phyloP scores from a whole-genome alignment of 805 yeast species.

The Jamesozyma piceae region DNA sequence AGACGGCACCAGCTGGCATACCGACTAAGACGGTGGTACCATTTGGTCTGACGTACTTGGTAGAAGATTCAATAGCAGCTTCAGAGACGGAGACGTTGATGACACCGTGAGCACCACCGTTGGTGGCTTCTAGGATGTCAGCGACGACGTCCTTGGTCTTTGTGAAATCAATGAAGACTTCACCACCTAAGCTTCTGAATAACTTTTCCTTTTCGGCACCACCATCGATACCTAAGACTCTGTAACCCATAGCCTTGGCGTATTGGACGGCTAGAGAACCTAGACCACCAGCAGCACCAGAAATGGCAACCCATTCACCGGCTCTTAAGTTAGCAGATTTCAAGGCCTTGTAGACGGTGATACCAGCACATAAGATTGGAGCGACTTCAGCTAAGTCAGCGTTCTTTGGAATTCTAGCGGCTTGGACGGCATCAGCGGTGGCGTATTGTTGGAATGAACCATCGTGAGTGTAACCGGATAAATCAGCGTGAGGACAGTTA shows the following conservation, averaged over 20 bases:
- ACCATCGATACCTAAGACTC: slow-evolving; percentile 65
- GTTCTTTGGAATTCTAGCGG: slow-evolving; percentile 48
- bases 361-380: slow-evolving; percentile 60
- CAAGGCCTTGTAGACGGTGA: slow-evolving; percentile 60
- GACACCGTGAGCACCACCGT: slow-evolving; percentile 64
- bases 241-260: slow-evolving; percentile 66
- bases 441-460: slow-evolving; percentile 61
- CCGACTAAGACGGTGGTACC: slow-evolving; percentile 60
- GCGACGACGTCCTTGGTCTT: slow-evolving; percentile 41
- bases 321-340: slow-evolving; percentile 48
- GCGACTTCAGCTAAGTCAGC: slow-evolving; percentile 48
- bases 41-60: slow-evolving; percentile 45
- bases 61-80: slow-evolving; percentile 40
- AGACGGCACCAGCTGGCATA: slow-evolving; percentile 44
- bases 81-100: slow-evolving; percentile 55
- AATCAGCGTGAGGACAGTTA: slow-evolving; percentile 60
- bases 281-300: slow-evolving; percentile 80
- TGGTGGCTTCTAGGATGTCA: slow-evolving; percentile 39
- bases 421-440: slow-evolving; percentile 56
- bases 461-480: slow-evolving; percentile 68
- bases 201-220: slow-evolving; percentile 56
- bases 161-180: slow-evolving; percentile 49
- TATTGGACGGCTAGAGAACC: slow-evolving; percentile 70
- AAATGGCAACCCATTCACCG: slow-evolving; percentile 66
- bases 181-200: slow-evolving; percentile 52